Evolutionary conservation across 2,329 filamentous ascomycete species (phyloP).

Genomic region (Aureobasidium leucospermi): DNA sequence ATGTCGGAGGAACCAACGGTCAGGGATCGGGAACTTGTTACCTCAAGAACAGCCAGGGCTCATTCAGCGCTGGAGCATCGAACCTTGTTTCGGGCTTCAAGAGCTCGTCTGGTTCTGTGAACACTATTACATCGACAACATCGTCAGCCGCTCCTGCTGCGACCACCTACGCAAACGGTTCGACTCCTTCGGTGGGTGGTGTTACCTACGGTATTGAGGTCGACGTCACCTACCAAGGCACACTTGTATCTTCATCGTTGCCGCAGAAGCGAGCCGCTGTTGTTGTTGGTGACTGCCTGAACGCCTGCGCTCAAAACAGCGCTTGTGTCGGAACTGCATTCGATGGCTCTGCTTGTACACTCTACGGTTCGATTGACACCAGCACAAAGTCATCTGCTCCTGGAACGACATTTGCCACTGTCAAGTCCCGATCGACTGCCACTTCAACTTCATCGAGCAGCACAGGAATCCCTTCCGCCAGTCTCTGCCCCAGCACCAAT

Average conservation of each 20-base stretch:
- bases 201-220: neutral
- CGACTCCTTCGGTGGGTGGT: neutral
- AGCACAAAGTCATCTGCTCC: neutral
- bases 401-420: constrained; percentile 1
- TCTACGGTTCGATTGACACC: neutral
- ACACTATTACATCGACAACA: constrained; percentile 7
- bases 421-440: neutral
- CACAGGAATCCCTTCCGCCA: constrained; percentile 13
- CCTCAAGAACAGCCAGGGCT: constrained; percentile 6
- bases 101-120: neutral
- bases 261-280: neutral
- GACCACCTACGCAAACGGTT: neutral
- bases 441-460: neutral
- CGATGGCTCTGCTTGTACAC: neutral
- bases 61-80: neutral
- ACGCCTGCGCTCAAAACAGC: neutral
- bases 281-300: neutral
- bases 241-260: neutral
- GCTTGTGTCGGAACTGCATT: neutral
- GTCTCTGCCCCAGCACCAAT: constrained; percentile 15
- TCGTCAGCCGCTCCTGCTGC: constrained; percentile 15
- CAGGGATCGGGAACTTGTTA: constrained; percentile 10
- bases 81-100: constrained; percentile 11
- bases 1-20: constrained; percentile 14
- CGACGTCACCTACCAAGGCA: neutral